Evolutionary conservation across 1,284 basidiomycete species (phyloP).

Genomic region (Inonotus obliquus): DNA sequence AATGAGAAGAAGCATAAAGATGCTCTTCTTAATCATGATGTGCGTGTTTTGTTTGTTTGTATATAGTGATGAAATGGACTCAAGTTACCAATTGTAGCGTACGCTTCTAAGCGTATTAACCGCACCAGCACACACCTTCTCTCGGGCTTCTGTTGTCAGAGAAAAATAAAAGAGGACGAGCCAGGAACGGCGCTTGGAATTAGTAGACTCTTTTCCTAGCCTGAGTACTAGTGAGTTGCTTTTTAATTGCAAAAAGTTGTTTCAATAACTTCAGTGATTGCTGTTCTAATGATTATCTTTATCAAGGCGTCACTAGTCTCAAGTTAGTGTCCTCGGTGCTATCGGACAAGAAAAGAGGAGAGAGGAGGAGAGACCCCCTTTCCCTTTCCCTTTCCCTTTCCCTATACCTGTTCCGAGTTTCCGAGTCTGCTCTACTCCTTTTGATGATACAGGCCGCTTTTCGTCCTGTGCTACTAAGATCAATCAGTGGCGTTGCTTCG

Average conservation of each 20-base stretch:
- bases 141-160: not conserved
- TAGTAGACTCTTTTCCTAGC: not conserved
- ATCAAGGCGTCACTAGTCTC: no score
- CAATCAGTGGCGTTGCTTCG: constrained; percentile 2
- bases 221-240: no score
- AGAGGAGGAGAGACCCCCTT: no score
- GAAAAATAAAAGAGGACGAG: not conserved
- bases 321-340: no score
- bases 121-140: no score
- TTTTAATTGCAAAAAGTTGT: no score
- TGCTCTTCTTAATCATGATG: not conserved
- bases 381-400: no score
- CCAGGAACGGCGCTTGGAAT: not conserved
- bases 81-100: not conserved
- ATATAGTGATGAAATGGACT: not conserved
- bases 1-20: not conserved
- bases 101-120: not conserved
- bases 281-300: no score
- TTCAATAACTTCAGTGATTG: not conserved
- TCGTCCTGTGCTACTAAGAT: not conserved
- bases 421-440: not conserved
- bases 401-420: no score
- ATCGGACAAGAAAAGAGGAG: no score
- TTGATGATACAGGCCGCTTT: not conserved
- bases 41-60: not conserved